Percentiles rank a stretch among this genome's conserved stretches.
Conservation (phyloP, 2,329 filamentous ascomycete genomes). For the Microdochium bolleyi region DNA sequence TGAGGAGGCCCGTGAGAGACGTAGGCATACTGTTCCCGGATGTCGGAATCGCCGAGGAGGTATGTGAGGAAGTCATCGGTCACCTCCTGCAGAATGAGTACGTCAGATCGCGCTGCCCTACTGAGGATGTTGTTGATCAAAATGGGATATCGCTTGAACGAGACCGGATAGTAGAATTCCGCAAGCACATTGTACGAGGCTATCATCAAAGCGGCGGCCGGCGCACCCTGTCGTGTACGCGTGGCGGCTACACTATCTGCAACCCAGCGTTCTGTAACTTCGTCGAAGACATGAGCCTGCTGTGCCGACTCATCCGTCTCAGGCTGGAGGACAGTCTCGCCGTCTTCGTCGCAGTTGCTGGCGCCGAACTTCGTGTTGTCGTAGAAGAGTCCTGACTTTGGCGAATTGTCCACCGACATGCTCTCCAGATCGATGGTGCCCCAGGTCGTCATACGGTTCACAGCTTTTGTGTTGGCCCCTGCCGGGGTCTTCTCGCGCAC, state of each 20-base stretch:
- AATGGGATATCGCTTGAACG: slow-evolving; percentile 29
- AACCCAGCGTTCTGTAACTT: slow-evolving; percentile 10
- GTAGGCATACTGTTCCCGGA: slow-evolving; percentile 44
- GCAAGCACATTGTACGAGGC: slow-evolving; percentile 46
- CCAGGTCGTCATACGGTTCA: slow-evolving; percentile 49
- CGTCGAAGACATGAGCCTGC: slow-evolving; percentile 10
- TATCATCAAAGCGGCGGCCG: slow-evolving; percentile 20
- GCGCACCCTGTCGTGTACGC: not conserved
- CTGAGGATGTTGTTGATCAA: slow-evolving; percentile 36
- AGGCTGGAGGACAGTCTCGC: not conserved
- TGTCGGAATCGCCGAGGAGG: slow-evolving; percentile 36
- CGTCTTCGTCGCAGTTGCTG: not conserved
- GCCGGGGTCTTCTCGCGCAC: slow-evolving; percentile 30
- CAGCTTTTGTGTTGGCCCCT: slow-evolving; percentile 16
- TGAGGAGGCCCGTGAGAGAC: slow-evolving; percentile 48
- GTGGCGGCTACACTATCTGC: not conserved
- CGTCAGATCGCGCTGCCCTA: slow-evolving; percentile 31
- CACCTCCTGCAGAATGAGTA: slow-evolving; percentile 53
- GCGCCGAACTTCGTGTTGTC: not conserved
- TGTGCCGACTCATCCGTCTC: slow-evolving; percentile 3
- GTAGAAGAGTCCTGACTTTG: slow-evolving; percentile 8
- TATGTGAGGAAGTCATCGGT: slow-evolving; percentile 54
- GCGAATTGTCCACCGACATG: slow-evolving; percentile 6
- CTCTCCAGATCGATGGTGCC: slow-evolving; percentile 32
- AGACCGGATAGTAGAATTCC: slow-evolving; percentile 39